Percentiles rank a stretch among this genome's conserved stretches.
Evolutionary conservation across 345 rosid species (phyloP).

Genomic region (Eucalyptus erythrocorys): DNA sequence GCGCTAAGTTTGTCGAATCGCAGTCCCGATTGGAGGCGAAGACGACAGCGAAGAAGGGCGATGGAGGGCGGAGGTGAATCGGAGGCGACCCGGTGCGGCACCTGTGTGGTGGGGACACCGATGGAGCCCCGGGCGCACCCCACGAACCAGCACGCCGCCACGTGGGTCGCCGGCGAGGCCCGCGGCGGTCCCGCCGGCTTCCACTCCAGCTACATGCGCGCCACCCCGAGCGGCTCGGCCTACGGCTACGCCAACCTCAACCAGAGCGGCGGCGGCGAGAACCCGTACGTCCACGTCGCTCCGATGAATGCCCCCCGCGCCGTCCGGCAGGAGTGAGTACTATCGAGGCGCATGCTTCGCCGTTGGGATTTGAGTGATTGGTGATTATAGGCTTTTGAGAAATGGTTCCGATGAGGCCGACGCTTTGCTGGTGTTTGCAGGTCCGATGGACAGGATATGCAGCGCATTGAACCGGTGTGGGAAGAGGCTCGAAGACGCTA

Average conservation of each 20-base stretch:
- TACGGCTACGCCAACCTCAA: background rate
- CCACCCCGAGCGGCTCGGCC: background rate
- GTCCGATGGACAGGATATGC: slow-evolving; percentile 5
- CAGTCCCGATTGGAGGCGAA: background rate
- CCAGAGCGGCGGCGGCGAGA: background rate
- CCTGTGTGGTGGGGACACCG: background rate
- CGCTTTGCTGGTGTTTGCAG: background rate
- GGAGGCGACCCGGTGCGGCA: background rate
- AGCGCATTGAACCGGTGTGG: slow-evolving; percentile 4
- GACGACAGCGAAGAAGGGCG: slow-evolving; percentile 6
- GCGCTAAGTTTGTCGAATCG: background rate
- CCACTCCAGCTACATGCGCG: background rate
- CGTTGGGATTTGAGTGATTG: background rate
- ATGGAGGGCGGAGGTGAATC: background rate
- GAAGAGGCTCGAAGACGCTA: slow-evolving; percentile 41
- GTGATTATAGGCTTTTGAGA: background rate
- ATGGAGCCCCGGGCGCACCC: background rate
- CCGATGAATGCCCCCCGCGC: background rate
- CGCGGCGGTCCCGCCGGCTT: background rate
- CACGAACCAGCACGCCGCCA: background rate
- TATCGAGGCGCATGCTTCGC: background rate
- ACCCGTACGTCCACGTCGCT: background rate
- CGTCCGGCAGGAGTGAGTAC: background rate
- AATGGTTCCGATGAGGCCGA: background rate
- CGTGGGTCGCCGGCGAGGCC: background rate